Evolutionary conservation across 805 yeast species (phyloP), one percentile per base, ranked within the genome.

Genomic region (Isabelozyma heimii): DNA sequence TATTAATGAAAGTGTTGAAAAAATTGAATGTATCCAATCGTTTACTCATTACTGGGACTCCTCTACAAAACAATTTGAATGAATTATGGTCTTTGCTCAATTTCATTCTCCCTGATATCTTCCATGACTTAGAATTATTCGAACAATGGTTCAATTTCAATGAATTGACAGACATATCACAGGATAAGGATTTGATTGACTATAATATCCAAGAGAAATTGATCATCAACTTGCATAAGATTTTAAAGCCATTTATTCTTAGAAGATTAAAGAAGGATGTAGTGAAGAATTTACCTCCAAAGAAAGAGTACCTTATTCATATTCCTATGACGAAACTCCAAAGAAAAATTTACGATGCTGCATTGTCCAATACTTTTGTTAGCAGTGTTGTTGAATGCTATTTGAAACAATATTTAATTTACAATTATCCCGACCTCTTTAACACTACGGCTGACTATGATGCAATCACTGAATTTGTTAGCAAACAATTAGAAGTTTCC

Each of bases 111-210:
- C 99, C 99, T 0, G 97, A 91, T 58, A 87, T 94, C 27, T 92
- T 92, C 64, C 89, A 89, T 40, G 98, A 92, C 65, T 78, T 91
- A 51, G 92, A 85, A 45, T 76, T 91, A 40, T 92, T 92, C 62
- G 95, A 92, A 64, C 87, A 85, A 61, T 92, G 98, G 97, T 94
- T 92, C 68, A 95, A 94, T 65, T 88, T 88, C 57, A 81, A 83
- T 42, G 84, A 81, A 38, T 61, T 85, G 39, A 75, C 79, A 6
- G 68, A 70, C 16, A 55, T 64, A 49, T 56, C 55, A 8, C 70
- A 70, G 9, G 77, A 73, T 24, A 77, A 67, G 52, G 76, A 71
- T 54, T 61, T 83, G 39, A 80, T 90, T 38, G 82, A 82, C 73
- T 80, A 56, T 79, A 86, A 62, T 48, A 58, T 73, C 40, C 75